Evolutionary conservation across 116 monocot genomes (phyloP).

Genomic region (Thalassia testudinum): DNA sequence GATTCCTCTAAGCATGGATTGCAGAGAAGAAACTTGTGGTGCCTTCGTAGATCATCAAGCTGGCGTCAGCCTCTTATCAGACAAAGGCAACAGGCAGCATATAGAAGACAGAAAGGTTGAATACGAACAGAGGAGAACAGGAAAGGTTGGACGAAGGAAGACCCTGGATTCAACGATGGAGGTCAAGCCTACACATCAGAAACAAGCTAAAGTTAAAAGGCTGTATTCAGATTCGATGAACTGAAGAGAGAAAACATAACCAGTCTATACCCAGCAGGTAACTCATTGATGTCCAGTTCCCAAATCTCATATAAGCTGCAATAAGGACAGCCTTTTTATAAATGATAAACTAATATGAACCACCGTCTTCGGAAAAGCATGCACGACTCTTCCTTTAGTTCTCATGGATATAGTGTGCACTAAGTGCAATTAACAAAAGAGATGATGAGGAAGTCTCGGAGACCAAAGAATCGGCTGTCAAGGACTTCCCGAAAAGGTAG

Average conservation of each 20-base stretch:
- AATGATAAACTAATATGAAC: background rate
- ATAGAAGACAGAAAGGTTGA: too few species aligned
- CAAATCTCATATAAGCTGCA: background rate
- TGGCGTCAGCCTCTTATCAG: too few species aligned
- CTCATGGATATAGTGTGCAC: conserved; percentile 31
- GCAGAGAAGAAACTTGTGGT: too few species aligned
- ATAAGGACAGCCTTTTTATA: background rate
- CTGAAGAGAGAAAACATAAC: background rate
- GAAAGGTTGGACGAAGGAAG: too few species aligned
- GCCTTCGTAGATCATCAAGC: too few species aligned
- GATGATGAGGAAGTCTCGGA: conserved; percentile 35
- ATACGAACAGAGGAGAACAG: too few species aligned
- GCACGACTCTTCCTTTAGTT: conserved; percentile 25
- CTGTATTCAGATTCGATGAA: too few species aligned
- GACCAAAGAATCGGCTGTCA: conserved; percentile 48
- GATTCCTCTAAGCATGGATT: too few species aligned
- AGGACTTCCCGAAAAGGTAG: conserved; percentile 39
- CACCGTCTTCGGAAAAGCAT: conserved; percentile 7
- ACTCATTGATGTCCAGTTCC: background rate
- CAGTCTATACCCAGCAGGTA: background rate
- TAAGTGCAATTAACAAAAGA: conserved; percentile 77
- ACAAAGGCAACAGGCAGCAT: too few species aligned
- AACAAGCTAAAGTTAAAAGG: background rate
- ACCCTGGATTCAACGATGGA: too few species aligned
- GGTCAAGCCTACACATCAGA: too few species aligned